A percentile compares a stretch with the other conserved stretches of the same genome.
Conservation (phyloP, 495 filamentous ascomycete species). For the Neurospora intermedia region DNA sequence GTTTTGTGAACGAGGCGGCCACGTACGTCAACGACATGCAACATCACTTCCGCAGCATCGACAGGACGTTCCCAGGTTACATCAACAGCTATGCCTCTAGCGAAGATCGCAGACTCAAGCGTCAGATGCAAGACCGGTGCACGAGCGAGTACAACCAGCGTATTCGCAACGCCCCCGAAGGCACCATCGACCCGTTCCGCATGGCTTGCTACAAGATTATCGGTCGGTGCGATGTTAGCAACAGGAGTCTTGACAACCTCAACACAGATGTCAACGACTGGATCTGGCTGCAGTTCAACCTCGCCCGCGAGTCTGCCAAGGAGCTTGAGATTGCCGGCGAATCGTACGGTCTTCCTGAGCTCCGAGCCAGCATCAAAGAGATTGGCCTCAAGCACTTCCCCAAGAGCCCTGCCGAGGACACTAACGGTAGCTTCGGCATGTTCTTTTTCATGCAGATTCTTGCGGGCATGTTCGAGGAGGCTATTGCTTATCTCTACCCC, state of each 20-base stretch:
- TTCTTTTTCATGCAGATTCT: slow-evolving; percentile 88
- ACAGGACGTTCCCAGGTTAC: slow-evolving; percentile 83
- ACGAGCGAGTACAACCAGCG: slow-evolving; percentile 82
- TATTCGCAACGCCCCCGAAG: slow-evolving; percentile 69
- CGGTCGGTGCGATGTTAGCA: slow-evolving; percentile 80
- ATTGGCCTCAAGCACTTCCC: slow-evolving; percentile 84
- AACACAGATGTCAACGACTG: slow-evolving; percentile 81
- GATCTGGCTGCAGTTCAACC: slow-evolving; percentile 92
- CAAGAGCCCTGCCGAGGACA: slow-evolving; percentile 52
- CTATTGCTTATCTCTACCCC: slow-evolving; percentile 77
- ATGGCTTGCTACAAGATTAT: slow-evolving; percentile 98
- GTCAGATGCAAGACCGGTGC: slow-evolving; percentile 73
- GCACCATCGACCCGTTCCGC: slow-evolving; percentile 84
- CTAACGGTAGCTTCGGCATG: slow-evolving; percentile 68
- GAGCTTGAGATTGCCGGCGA: slow-evolving; percentile 77
- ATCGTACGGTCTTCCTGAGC: slow-evolving; percentile 75
- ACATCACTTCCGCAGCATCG: slow-evolving; percentile 71
- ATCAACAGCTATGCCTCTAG: slow-evolving; percentile 67
- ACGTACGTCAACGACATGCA: slow-evolving; percentile 72
- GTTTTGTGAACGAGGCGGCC: slow-evolving; percentile 72
- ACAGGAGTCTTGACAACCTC: slow-evolving; percentile 69
- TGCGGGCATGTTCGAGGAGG: slow-evolving; percentile 91
- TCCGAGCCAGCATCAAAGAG: slow-evolving; percentile 72
- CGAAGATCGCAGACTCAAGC: slow-evolving; percentile 58
- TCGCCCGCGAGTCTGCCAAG: slow-evolving; percentile 78